These are phyloP conservation scores for Mucor indicus DNA, from an alignment of 371 early-diverging fungal species.

Conservation along the genomic window DNA sequence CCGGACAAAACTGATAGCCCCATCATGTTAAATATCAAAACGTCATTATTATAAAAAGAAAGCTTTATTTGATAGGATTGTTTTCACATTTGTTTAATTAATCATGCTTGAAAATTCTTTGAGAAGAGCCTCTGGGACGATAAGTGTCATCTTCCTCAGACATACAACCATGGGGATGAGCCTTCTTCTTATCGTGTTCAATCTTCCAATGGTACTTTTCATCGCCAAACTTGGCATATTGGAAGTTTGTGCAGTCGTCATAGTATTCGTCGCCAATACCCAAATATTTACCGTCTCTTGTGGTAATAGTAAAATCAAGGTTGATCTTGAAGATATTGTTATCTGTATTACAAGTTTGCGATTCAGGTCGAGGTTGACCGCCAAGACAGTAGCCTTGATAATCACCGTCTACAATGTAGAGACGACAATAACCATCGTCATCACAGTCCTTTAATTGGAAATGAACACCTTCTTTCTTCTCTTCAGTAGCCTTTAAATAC, in stretches of 20 bases:
- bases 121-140: conserved; percentile 8
- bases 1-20: too few species aligned
- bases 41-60: too few species aligned
- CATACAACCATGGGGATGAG: neutral
- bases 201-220: conserved; percentile 11
- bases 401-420: conserved; percentile 6
- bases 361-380: conserved; percentile 7
- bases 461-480: conserved; percentile 2
- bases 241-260: conserved; percentile 3
- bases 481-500: conserved; percentile 3
- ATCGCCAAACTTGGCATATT: conserved; percentile 4
- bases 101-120: conserved; percentile 2
- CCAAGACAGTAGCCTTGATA: conserved; percentile 10
- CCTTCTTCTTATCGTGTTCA: conserved; percentile 1
- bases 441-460: conserved; percentile 5
- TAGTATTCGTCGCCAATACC: conserved; percentile 7
- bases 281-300: conserved; percentile 2
- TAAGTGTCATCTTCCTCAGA: conserved; percentile 1
- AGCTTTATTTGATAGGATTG: too few species aligned
- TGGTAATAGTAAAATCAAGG: conserved; percentile 4
- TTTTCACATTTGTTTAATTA: too few species aligned
- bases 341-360: conserved; percentile 6
- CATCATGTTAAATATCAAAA: too few species aligned
- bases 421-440: conserved; percentile 6
- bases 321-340: conserved; percentile 9